Evolutionary conservation across 495 filamentous ascomycete species (phyloP), one percentile per base, ranked within the genome.

Genomic region (Hypoxylon trugodes): DNA sequence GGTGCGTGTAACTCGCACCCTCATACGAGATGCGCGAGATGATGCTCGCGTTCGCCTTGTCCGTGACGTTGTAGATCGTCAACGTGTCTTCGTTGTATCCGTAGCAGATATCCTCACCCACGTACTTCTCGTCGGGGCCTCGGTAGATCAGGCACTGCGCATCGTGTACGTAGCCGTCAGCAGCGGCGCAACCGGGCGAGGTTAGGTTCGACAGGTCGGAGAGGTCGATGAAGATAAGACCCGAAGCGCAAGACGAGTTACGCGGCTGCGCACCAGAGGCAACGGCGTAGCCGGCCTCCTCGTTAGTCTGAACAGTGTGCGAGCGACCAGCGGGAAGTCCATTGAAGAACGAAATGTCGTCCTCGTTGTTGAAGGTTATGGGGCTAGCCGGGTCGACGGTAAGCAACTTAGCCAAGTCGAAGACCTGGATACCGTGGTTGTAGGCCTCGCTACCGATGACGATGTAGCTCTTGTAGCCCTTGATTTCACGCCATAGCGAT

Each of bases 141-240:
- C 75, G 76, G 76, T 87, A 88, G 50, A 81, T 68, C 16, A 88
- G 66, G 60, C 85, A 87, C 62, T 87, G 84, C 0, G 85, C 83
- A 61, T 86, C 84, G 61, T 86, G 84, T 18, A 86, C 82, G 63
- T 87, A 87, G 56, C 84, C 84, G 69, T 85, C 84, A 13, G 72
- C 67, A 10, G 75, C 69, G 15, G 77, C 78, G 65, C 84, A 87
- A 1, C 84, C 83, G 0, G 82, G 77, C 1, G 71, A 79, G 0
- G 72, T 77, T 15, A 83, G 81, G 49, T 82, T 82, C 21, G 77
- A 65, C 19, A 81, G 66, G 61, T 83, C 72, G 2, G 76, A 72
- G 13, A 84, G 51, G 65, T 86, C 83, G 60, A 87, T 81, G 64
- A 84, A 79, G 71, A 85, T 81, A 41, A 86, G 74, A 10, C 84